Percentiles rank a stretch among this genome's conserved stretches.
phyloP scores from a whole-genome alignment of 805 yeast species.

The Wickerhamiella alocasiicola region DNA sequence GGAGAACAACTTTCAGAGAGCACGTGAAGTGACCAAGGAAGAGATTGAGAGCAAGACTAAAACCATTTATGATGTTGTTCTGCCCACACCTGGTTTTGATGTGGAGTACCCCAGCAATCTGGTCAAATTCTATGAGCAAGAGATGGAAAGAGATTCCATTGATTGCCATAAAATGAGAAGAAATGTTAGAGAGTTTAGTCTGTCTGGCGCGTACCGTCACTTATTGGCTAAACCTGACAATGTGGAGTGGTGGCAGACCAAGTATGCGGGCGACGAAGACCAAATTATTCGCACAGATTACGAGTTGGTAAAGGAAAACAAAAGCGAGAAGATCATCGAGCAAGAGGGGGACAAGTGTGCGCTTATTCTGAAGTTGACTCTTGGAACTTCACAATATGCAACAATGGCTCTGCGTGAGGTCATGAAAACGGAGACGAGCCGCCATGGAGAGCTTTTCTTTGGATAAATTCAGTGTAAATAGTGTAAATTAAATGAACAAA shows the following conservation, averaged over 20 bases:
- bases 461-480: slow-evolving; percentile 1
- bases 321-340: neutral
- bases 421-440: slow-evolving; percentile 37
- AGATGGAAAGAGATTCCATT: slow-evolving; percentile 66
- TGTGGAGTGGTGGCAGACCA: slow-evolving; percentile 48
- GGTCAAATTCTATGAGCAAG: slow-evolving; percentile 49
- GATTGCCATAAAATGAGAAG: slow-evolving; percentile 80
- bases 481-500: too few species aligned
- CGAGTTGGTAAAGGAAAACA: slow-evolving; percentile 30
- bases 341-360: slow-evolving; percentile 34
- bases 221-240: slow-evolving; percentile 53
- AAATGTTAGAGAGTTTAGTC: slow-evolving; percentile 74
- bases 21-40: slow-evolving; percentile 60
- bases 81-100: slow-evolving; percentile 96
- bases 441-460: slow-evolving; percentile 20
- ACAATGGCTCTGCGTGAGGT: slow-evolving; percentile 94
- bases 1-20: slow-evolving; percentile 46
- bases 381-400: slow-evolving; percentile 85
- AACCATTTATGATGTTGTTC: slow-evolving; percentile 68
- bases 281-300: slow-evolving; percentile 72
- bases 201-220: slow-evolving; percentile 80
- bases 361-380: slow-evolving; percentile 58
- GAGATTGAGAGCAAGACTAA: slow-evolving; percentile 50
- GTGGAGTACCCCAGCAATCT: slow-evolving; percentile 69
- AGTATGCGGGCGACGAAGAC: slow-evolving; percentile 51